Evolutionary conservation across 1,139 yeast species (phyloP).

Genomic region (Petasospora rhodanensis): DNA sequence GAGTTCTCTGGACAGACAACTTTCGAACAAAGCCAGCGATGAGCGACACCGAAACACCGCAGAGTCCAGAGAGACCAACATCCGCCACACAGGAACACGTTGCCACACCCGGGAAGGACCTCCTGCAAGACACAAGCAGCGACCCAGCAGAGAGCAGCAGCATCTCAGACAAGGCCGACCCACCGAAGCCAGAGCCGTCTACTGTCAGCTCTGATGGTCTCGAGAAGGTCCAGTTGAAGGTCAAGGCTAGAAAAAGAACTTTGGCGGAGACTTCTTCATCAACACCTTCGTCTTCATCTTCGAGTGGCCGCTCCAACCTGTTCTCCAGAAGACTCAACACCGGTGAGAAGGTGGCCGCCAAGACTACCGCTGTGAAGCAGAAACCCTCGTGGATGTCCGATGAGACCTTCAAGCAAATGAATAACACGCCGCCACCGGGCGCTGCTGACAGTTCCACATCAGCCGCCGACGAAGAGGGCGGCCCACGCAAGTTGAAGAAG

Average conservation of each 20-base stretch:
- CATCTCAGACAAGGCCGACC: no score
- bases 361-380: constrained; percentile 3
- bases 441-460: no score
- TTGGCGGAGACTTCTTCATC: not conserved
- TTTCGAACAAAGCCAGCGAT: no score
- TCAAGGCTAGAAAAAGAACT: constrained; percentile 9
- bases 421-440: constrained; percentile 15
- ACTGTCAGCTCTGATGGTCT: no score
- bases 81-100: not conserved
- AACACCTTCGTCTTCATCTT: not conserved
- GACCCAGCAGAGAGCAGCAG: no score
- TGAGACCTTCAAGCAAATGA: constrained; percentile 30
- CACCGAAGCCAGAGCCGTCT: not conserved
- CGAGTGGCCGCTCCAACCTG: no score
- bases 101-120: not conserved
- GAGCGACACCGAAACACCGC: constrained; percentile 1
- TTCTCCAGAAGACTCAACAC: constrained; percentile 6
- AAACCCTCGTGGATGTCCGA: constrained; percentile 34
- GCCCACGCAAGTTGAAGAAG: constrained; percentile 9
- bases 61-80: not conserved
- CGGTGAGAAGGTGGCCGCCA: no score
- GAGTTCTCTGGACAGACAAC: no score
- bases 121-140: no score
- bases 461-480: constrained; percentile 2
- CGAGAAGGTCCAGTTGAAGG: no score